Conservation (phyloP, 805 yeast genomes). For the Wickerhamiella azymoides region DNA sequence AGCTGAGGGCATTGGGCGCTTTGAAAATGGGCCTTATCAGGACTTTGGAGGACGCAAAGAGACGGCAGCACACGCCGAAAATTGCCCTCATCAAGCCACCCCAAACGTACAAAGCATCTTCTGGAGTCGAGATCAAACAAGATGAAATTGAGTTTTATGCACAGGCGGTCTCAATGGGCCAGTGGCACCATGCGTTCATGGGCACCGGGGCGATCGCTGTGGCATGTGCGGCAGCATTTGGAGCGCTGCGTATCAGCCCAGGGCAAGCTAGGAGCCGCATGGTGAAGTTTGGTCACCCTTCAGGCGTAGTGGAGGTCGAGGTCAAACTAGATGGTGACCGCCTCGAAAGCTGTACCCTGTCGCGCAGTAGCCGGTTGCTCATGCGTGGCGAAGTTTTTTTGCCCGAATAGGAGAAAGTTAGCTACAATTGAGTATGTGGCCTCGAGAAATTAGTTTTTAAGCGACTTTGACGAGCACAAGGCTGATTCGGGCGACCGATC, state of each 20-base stretch:
- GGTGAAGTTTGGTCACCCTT: constrained; percentile 3
- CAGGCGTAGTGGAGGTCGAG: constrained; percentile 1
- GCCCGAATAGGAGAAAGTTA: no score
- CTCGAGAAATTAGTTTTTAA: no score
- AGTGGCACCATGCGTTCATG: constrained; percentile 10
- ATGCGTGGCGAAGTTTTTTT: constrained; percentile 4
- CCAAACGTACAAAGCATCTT: not conserved
- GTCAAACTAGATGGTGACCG: not conserved
- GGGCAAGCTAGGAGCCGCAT: not conserved
- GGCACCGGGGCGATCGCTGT: constrained; percentile 13
- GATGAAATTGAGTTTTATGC: constrained; percentile 2
- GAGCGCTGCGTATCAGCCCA: not conserved
- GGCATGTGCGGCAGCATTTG: constrained; percentile 7
- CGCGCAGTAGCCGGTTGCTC: not conserved
- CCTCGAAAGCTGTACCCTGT: not conserved
- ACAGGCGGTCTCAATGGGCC: constrained; percentile 11
- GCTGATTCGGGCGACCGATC: no score
- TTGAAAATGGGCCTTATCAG: constrained; percentile 9
- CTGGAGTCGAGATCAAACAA: not conserved
- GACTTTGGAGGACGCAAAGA: constrained; percentile 7
- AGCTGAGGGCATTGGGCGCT: constrained; percentile 10
- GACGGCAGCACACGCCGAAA: constrained; percentile 12
- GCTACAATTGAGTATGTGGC: no score
- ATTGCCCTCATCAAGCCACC: constrained; percentile 8
- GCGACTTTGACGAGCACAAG: no score